These are phyloP conservation scores for Tubosaeta sp. DNA, from an alignment of 768 basidiomycete species.

Conservation along the genomic window DNA sequence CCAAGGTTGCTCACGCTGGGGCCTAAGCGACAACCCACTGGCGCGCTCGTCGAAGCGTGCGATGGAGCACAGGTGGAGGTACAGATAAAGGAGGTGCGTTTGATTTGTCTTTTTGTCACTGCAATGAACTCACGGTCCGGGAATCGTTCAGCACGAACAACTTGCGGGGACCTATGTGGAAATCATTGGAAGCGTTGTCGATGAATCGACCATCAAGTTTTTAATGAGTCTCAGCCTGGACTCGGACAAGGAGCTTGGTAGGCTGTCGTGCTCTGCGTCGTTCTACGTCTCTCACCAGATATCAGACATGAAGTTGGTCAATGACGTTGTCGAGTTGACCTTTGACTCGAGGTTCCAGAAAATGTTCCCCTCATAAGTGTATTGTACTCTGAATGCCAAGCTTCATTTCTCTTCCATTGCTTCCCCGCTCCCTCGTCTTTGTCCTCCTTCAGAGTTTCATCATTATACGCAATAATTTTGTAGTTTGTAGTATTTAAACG, in stretches of 20 bases:
- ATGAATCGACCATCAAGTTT: conserved; percentile 55
- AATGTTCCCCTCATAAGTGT: conserved; percentile 39
- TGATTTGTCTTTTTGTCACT: neutral
- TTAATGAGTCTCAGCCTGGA: conserved; percentile 53
- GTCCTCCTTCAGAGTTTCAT: too few relatives aligned
- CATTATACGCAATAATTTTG: too few relatives aligned
- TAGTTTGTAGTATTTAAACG: too few relatives aligned
- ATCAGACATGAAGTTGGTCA: conserved; percentile 55
- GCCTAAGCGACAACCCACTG: conserved; percentile 36
- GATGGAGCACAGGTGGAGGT: conserved; percentile 64
- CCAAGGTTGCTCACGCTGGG: neutral
- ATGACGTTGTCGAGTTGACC: conserved; percentile 57
- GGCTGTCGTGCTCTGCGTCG: conserved; percentile 16
- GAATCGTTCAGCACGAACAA: conserved; percentile 34
- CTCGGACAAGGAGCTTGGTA: conserved; percentile 51
- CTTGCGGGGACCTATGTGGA: conserved; percentile 58
- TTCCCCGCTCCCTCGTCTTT: too few relatives aligned
- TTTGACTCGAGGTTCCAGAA: conserved; percentile 53
- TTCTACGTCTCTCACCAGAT: conserved; percentile 5
- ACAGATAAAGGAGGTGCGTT: conserved; percentile 37
- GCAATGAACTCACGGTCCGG: neutral
- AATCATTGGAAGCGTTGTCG: conserved; percentile 57
- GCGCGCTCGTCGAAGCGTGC: conserved; percentile 55
- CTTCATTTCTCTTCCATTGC: too few relatives aligned
- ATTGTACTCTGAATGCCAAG: too few relatives aligned